phyloP scores from a whole-genome alignment of 2,329 filamentous ascomycete species.

The Trichoderma guizhouense region DNA sequence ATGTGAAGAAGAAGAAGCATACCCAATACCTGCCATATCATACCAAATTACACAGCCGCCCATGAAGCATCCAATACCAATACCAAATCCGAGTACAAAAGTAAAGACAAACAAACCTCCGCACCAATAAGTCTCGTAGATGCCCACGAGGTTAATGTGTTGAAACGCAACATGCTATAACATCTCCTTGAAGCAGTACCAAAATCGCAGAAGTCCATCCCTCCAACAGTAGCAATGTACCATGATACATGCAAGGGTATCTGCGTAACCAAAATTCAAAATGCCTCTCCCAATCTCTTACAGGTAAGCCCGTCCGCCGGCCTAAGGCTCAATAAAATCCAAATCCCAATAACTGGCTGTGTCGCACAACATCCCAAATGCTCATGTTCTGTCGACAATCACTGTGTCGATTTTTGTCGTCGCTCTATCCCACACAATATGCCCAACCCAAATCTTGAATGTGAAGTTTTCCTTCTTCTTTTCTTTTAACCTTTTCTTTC shows the following conservation, averaged over 20 bases:
- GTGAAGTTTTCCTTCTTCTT: neutral
- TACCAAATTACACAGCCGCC: neutral
- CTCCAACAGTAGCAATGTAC: neutral
- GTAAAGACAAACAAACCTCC: neutral
- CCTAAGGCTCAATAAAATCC: neutral
- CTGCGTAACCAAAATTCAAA: neutral
- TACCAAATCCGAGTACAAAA: neutral
- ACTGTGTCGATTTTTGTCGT: neutral
- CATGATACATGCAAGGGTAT: neutral
- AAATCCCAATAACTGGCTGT: neutral
- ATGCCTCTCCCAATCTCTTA: neutral
- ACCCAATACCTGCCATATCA: neutral
- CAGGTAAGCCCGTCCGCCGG: neutral
- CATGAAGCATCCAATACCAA: neutral
- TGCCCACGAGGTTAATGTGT: neutral
- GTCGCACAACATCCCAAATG: neutral
- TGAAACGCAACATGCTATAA: neutral
- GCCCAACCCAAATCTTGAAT: neutral
- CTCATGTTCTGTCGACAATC: neutral
- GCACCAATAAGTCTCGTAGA: neutral
- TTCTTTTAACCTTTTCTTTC: neutral
- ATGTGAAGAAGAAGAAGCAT: neutral
- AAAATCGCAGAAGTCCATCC: conserved; percentile 1
- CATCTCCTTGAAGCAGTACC: neutral
- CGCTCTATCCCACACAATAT: neutral